phyloP scores from a whole-genome alignment of 192 early-diverging fungal species.

The Backusella macrospora region DNA sequence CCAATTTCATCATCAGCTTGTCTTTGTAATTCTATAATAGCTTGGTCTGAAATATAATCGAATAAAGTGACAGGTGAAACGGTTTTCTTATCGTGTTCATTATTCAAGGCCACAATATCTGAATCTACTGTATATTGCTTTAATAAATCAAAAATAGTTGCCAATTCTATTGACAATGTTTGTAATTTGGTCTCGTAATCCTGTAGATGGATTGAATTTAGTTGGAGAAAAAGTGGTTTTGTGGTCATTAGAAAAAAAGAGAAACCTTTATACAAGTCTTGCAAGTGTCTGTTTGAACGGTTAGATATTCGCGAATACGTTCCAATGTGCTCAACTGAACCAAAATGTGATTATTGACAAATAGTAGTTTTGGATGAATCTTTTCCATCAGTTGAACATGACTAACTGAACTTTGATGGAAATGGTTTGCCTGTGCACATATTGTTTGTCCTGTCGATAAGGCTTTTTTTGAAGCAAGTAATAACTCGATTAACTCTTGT shows the following conservation, averaged over 20 bases:
- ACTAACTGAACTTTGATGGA: slow-evolving; percentile 22
- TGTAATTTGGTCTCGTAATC: slow-evolving; percentile 25
- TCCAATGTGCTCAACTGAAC: slow-evolving; percentile 30
- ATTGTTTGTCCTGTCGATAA: slow-evolving; percentile 31
- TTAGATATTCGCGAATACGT: slow-evolving; percentile 32
- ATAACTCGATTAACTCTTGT: slow-evolving; percentile 35
- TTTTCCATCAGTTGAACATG: slow-evolving; percentile 36
- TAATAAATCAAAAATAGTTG: slow-evolving; percentile 33
- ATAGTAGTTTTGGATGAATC: slow-evolving; percentile 36
- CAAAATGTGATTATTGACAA: slow-evolving; percentile 34
- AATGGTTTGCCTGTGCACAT: slow-evolving; percentile 33
- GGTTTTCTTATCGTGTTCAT: neutral
- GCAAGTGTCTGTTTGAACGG: slow-evolving; percentile 5
- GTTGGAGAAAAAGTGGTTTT: neutral
- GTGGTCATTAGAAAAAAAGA: neutral
- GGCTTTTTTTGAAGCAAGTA: slow-evolving; percentile 39
- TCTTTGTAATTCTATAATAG: slow-evolving; percentile 37
- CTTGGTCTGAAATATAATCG: slow-evolving; percentile 45
- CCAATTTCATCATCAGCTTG: slow-evolving; percentile 40
- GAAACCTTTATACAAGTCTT: slow-evolving; percentile 28
- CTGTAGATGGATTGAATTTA: slow-evolving; percentile 2
- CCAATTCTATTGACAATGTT: slow-evolving; percentile 28
- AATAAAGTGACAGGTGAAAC: slow-evolving; percentile 26
- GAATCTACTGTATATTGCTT: slow-evolving; percentile 28
- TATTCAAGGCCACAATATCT: slow-evolving; percentile 30